phyloP scores from a whole-genome alignment of 345 rosid genomes.

The Salix brachista region DNA sequence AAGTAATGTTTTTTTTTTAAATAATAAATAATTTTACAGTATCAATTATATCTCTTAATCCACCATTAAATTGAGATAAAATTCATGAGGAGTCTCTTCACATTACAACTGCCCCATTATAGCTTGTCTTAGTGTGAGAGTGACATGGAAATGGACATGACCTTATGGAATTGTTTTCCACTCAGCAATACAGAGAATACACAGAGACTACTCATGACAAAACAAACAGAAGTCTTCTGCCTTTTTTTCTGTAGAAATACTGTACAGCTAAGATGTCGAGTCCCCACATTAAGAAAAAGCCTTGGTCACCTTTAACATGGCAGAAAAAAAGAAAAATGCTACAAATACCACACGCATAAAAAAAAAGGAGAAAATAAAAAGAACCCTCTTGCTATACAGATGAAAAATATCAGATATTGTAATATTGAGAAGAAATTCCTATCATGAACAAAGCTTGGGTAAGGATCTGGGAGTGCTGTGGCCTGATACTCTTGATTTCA shows the following conservation, averaged over 20 bases:
- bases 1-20: no score
- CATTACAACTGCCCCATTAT: neutral
- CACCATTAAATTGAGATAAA: no score
- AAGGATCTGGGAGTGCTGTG: conserved; percentile 52
- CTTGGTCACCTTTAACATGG: conserved; percentile 14
- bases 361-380: neutral
- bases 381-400: conserved; percentile 21
- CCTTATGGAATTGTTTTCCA: conserved; percentile 4
- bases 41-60: no score
- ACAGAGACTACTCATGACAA: neutral
- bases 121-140: conserved; percentile 10
- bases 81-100: no score
- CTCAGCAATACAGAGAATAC: neutral
- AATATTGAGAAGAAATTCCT: conserved; percentile 2
- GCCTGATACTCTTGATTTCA: conserved; percentile 51
- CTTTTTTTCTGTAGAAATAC: conserved; percentile 12
- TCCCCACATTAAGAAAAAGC: conserved; percentile 1
- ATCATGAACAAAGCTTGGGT: conserved; percentile 82
- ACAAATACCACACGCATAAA: neutral
- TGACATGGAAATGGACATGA: conserved; percentile 30
- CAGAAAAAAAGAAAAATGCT: conserved; percentile 15
- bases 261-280: conserved; percentile 33
- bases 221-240: conserved; percentile 7
- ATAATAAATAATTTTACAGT: no score
- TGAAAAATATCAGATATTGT: neutral